Base-by-base conservation (phyloP, 1,284 basidiomycete genomes). In the Xerocomus minutiporus region DNA sequence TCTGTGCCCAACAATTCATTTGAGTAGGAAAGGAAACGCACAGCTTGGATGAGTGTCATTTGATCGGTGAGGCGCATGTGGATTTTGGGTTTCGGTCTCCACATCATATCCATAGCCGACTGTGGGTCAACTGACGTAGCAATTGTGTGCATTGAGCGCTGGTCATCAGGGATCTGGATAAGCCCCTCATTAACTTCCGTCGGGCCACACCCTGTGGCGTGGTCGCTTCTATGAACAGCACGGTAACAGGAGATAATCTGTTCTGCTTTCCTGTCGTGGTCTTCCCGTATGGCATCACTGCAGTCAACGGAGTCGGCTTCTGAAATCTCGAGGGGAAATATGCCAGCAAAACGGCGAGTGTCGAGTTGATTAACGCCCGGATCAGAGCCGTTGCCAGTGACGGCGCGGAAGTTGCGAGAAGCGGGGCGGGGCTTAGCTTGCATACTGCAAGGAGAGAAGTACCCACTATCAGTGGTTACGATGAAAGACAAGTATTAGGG, bases 1-100 rank as follows among this genome's bases (percentile, higher is more conserved):
- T n/a, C 25, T 9, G 31, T 25, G 2, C 23, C 31, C 31, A 29
- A 28, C 20, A 23, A 38, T 20, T 26, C 5, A 39, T 17, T 36
- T 32, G 4, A 39, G 40, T 36, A 44, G 45, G 29, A 48, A 42
- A 26, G 48, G 46, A 2, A 41, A 60, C 76, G 46, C 45, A 80
- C 78, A n/a, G 72, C 69, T 50, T 69, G 64, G 8, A 68, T 59
- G 45, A 80, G 68, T 7, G 69, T 75, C 48, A 62, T 62, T 36
- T 57, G 64, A 29, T 71, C 70, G 25, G 72, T 69, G 31, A 64
- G 66, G 29, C 67, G 63, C 48, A 62, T 65, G 46, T 55, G 63
- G n/a, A 71, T 49, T 48, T 68, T 69, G 28, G 64, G 68, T 43
- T 69, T 57, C 7, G 66, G 69, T 46, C 43, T 58, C 69, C 69